Conservation (phyloP, 208 protist genomes). For the Acanthamoeba comandoni region DNA sequence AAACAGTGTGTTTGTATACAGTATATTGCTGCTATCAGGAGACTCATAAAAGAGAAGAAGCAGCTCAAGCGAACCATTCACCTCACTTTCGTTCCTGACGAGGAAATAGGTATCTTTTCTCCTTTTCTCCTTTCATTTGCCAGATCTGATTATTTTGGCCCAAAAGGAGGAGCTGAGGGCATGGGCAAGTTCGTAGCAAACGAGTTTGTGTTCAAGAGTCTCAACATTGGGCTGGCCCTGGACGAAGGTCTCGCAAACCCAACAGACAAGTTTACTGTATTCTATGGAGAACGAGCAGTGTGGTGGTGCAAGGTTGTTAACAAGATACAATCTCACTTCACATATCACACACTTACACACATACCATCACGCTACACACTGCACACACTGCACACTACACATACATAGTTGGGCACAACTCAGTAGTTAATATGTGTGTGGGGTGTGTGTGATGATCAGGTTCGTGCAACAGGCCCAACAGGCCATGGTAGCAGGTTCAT, state of each 20-base stretch:
- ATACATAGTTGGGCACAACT: too few relatives aligned
- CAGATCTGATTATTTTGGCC: background rate
- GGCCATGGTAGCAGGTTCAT: conserved; percentile 89
- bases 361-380: too few relatives aligned
- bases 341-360: background rate
- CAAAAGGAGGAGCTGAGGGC: too few relatives aligned
- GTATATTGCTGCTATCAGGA: conserved; percentile 84
- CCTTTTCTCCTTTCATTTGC: too few relatives aligned
- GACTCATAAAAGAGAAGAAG: conserved; percentile 56
- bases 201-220: conserved; percentile 75
- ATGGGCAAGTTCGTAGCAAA: conserved; percentile 83
- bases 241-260: conserved; percentile 88
- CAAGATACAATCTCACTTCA: background rate
- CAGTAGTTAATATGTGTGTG: too few relatives aligned
- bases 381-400: too few relatives aligned
- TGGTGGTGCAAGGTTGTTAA: conserved; percentile 78
- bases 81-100: conserved; percentile 85
- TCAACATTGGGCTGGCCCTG: conserved; percentile 87
- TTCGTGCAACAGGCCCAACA: conserved; percentile 81
- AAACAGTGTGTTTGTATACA: conserved; percentile 87
- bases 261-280: conserved; percentile 84
- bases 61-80: conserved; percentile 80
- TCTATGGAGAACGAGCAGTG: conserved; percentile 88
- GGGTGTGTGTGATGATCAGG: conserved; percentile 64
- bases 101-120: conserved; percentile 83